phyloP scores from a whole-genome alignment of 768 basidiomycete genomes.

The Rubroboletus pulcherrimus region DNA sequence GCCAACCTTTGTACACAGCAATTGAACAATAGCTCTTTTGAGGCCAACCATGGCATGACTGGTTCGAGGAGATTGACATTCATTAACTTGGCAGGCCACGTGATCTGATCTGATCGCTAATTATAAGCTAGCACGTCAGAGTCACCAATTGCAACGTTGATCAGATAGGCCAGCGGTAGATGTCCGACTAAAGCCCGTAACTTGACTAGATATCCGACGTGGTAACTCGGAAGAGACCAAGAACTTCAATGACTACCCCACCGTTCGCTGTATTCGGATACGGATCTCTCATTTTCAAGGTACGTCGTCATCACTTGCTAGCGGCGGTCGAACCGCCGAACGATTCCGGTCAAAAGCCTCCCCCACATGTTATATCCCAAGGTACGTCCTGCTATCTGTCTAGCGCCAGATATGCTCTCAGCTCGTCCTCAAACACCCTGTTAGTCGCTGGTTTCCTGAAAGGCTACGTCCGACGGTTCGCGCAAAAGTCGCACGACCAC shows the following conservation, averaged over 20 bases:
- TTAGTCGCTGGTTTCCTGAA: slow-evolving; percentile 81
- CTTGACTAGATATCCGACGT: background rate
- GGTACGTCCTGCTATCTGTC: slow-evolving; percentile 36
- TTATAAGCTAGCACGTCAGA: no score
- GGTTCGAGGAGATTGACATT: background rate
- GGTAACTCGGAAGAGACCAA: background rate
- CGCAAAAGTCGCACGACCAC: slow-evolving; percentile 90
- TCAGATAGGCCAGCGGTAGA: background rate
- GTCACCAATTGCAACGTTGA: no score
- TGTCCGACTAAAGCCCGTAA: background rate
- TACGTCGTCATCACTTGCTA: background rate
- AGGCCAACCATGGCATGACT: background rate
- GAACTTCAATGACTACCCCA: slow-evolving; percentile 9
- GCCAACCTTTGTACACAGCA: background rate
- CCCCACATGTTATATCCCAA: slow-evolving; percentile 70
- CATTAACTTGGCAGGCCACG: background rate
- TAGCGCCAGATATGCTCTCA: background rate
- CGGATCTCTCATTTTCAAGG: slow-evolving; percentile 92
- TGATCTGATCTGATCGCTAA: background rate
- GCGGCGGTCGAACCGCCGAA: background rate
- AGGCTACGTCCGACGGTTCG: slow-evolving; percentile 86
- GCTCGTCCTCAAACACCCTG: background rate
- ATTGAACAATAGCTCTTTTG: background rate
- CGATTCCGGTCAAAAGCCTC: slow-evolving; percentile 51
- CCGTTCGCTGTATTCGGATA: slow-evolving; percentile 86